Evolutionary conservation across 1,139 yeast species (phyloP).

Genomic region (Candida dubliniensis): DNA sequence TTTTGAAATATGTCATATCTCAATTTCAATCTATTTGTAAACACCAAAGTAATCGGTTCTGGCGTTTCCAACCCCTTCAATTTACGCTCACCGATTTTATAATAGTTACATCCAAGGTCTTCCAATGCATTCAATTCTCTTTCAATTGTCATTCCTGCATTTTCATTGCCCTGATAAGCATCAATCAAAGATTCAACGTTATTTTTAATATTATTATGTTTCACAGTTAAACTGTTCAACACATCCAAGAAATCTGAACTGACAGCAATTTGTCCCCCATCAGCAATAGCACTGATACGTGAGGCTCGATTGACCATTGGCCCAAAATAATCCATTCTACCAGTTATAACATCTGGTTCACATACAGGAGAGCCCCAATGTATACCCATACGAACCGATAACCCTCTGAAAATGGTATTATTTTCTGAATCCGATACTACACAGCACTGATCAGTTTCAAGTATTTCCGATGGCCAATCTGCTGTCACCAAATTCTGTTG

Average conservation of each 20-base stretch:
- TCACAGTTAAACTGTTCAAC: slow-evolving; percentile 55
- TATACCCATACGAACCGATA: slow-evolving; percentile 95
- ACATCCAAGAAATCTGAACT: slow-evolving; percentile 81
- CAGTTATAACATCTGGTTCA: slow-evolving; percentile 90
- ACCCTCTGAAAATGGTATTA: slow-evolving; percentile 71
- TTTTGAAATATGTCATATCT: slow-evolving; percentile 51
- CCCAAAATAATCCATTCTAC: slow-evolving; percentile 98
- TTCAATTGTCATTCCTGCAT: slow-evolving; percentile 64
- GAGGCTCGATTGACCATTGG: slow-evolving; percentile 98
- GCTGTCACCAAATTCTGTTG: slow-evolving; percentile 79
- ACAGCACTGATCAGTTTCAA: slow-evolving; percentile 82
- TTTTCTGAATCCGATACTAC: slow-evolving; percentile 72
- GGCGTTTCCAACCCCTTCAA: slow-evolving; percentile 94
- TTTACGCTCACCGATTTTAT: slow-evolving; percentile 80
- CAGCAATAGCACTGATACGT: slow-evolving; percentile 90
- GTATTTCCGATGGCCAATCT: slow-evolving; percentile 95
- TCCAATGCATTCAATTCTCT: slow-evolving; percentile 66
- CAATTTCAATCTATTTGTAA: slow-evolving; percentile 64
- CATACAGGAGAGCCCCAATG: slow-evolving; percentile 99
- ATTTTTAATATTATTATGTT: slow-evolving; percentile 48
- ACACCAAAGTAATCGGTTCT: slow-evolving; percentile 77
- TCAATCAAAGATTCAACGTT: slow-evolving; percentile 44
- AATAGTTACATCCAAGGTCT: slow-evolving; percentile 68
- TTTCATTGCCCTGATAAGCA: slow-evolving; percentile 62
- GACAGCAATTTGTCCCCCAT: slow-evolving; percentile 95